These are phyloP conservation scores for Leccinum angustisporum DNA, from an alignment of 1,284 basidiomycete genomes.

Conservation along the genomic window DNA sequence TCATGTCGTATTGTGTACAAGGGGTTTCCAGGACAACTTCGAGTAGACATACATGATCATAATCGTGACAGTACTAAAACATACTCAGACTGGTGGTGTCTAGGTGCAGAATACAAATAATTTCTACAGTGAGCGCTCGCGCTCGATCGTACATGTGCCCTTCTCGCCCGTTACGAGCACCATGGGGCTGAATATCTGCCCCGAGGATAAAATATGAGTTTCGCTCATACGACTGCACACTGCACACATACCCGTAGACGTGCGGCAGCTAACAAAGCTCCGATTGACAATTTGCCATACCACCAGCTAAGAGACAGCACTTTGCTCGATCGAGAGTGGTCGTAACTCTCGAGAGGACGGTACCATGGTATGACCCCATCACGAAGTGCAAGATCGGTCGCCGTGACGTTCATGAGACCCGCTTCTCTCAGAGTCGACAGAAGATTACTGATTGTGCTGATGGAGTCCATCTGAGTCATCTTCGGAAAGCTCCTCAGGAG, in stretches of 20 bases:
- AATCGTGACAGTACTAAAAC: neutral
- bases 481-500: conserved; percentile 8
- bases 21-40: neutral
- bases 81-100: neutral
- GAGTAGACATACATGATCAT: neutral
- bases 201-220: neutral
- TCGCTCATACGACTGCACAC: neutral
- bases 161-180: conserved; percentile 10
- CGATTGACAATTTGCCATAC: conserved; percentile 13
- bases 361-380: conserved; percentile 13
- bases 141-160: neutral
- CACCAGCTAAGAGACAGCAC: conserved; percentile 13
- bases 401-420: conserved; percentile 8
- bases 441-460: conserved; percentile 4
- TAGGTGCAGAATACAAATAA: neutral
- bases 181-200: conserved; percentile 10
- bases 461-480: neutral
- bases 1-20: neutral
- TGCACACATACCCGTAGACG: conserved; percentile 5
- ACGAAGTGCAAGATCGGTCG: conserved; percentile 7
- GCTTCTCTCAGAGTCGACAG: neutral
- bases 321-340: neutral
- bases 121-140: neutral
- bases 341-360: conserved; percentile 8
- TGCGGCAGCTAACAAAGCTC: conserved; percentile 11